A percentile compares a stretch with the other conserved stretches of the same genome.
Evolutionary conservation across 768 basidiomycete species (phyloP).

Genomic region (Austroboletus festivus): DNA sequence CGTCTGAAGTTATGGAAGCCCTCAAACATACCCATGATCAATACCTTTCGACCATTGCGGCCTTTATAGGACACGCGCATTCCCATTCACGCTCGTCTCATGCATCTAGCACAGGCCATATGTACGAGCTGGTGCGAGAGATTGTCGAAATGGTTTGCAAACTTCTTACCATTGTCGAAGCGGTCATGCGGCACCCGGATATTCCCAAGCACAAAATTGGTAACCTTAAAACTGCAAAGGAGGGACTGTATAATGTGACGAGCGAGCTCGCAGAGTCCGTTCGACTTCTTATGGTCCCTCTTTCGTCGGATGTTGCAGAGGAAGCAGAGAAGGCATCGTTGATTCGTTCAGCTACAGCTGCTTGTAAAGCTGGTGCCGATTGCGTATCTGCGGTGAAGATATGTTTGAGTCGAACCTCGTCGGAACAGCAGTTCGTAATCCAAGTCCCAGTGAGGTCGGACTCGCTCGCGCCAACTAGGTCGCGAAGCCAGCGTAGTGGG

Average conservation of each 20-base stretch:
- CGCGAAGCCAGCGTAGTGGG: slow-evolving; percentile 38
- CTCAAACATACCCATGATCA: slow-evolving; percentile 85
- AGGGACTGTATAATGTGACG: slow-evolving; percentile 79
- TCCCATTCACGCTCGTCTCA: slow-evolving; percentile 87
- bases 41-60: slow-evolving; percentile 91
- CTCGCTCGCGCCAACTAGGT: slow-evolving; percentile 46
- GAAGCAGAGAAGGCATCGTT: slow-evolving; percentile 79
- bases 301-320: slow-evolving; percentile 52
- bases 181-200: slow-evolving; percentile 74
- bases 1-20: slow-evolving; percentile 68
- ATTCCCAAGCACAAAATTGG: slow-evolving; percentile 61
- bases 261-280: slow-evolving; percentile 87
- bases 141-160: slow-evolving; percentile 93
- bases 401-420: slow-evolving; percentile 64
- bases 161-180: slow-evolving; percentile 87
- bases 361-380: slow-evolving; percentile 83
- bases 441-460: slow-evolving; percentile 54
- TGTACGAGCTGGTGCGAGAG: slow-evolving; percentile 94
- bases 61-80: slow-evolving; percentile 96
- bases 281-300: slow-evolving; percentile 62
- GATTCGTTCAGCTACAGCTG: slow-evolving; percentile 82
- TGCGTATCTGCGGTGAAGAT: slow-evolving; percentile 84
- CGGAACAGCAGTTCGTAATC: slow-evolving; percentile 63
- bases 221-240: slow-evolving; percentile 68
- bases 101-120: slow-evolving; percentile 87